These are phyloP conservation scores for Microdochium nivale DNA, from an alignment of 2,329 filamentous ascomycete genomes.

Conservation along the genomic window DNA sequence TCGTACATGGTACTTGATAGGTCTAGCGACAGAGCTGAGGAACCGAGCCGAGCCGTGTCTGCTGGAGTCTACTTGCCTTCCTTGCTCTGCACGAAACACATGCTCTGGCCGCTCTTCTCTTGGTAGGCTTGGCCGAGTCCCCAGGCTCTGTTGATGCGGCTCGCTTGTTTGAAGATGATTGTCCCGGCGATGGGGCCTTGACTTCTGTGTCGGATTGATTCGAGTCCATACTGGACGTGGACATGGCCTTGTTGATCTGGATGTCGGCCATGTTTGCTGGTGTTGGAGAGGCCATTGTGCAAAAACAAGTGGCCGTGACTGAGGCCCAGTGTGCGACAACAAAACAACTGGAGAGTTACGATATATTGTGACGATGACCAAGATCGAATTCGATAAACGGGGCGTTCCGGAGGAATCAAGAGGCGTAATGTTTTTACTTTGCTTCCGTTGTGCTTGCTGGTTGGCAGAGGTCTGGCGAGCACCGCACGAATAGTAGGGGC, in stretches of 20 bases:
- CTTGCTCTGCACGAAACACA: background rate
- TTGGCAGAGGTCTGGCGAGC: too few species aligned
- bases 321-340: background rate
- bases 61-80: background rate
- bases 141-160: background rate
- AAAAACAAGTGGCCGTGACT: background rate
- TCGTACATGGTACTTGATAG: background rate
- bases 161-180: background rate
- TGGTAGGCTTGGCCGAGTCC: background rate
- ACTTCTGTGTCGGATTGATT: background rate
- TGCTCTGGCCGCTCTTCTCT: background rate
- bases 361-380: too few species aligned
- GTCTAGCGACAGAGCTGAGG: background rate
- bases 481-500: too few species aligned
- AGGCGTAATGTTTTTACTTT: too few species aligned
- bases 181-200: background rate
- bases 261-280: background rate
- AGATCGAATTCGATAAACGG: too few species aligned
- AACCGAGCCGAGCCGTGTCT: background rate
- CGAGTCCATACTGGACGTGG: background rate
- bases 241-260: background rate
- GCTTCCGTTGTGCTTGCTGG: too few species aligned
- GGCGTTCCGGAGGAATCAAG: too few species aligned
- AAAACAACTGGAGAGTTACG: too few species aligned
- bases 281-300: background rate